Base-by-base conservation (phyloP, 257 asterid species). In the Penstemon davidsonii region DNA sequence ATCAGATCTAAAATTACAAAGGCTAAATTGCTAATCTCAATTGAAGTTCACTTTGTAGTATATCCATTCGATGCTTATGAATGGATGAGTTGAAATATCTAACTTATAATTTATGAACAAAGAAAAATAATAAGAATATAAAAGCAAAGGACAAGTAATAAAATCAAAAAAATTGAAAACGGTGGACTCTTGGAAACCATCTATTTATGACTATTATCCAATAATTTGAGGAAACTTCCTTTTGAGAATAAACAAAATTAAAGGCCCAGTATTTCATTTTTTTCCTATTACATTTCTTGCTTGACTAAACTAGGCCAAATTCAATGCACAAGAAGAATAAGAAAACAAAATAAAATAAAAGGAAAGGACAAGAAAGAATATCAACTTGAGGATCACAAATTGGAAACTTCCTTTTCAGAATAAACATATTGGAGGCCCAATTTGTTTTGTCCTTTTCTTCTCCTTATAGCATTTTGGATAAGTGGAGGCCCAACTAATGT, bases 401-500 rank as follows among this genome's bases (percentile, higher is more conserved):
- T n/a, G 3, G 4, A 7, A 46, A 55, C 13, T 60, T 18, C 11
- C 18, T 56, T 67, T 4, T 12, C 10, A 5, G 39, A 2, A 9
- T 15, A 15, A 15, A 15, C 18, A 15, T 15, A 15, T 46, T 42
- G 42, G 36, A n/a, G 18, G 7, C 40, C 49, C 49, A 49, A 64
- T 43, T 9, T 6, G 9, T 46, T 62, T 46, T n/a, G 13, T 66
- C 60, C n/a, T 43, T 42, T 69, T 9, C 40, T 25, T 25, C 33
- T 25, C 33, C 33, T 25, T 25, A 25, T 25, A 25, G 33, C 18
- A 2, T 61, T 58, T 41, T 37, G 52, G 61, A 53, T 38, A 41
- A 60, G 69, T 63, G 79, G 67, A 68, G 41, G 72, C 68, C 44
- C 71, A 49, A 39, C 10, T 55, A 55, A 53, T 60, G 55, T 44